These are phyloP conservation scores for Alternaria solani DNA, from an alignment of 2,329 filamentous ascomycete species.

Conservation along the genomic window DNA sequence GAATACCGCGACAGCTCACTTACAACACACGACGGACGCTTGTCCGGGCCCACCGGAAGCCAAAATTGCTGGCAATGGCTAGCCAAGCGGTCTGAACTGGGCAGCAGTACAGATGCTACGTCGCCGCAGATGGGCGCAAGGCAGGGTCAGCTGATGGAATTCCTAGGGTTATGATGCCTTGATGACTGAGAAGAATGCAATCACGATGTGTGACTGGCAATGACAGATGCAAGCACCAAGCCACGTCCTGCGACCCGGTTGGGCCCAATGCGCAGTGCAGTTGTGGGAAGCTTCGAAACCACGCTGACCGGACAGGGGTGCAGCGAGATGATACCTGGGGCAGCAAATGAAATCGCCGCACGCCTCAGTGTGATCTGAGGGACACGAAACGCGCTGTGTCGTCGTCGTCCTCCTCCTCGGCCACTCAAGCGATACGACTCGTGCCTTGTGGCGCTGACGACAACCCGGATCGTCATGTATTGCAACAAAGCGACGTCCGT, in stretches of 20 bases:
- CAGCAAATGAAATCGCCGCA: constrained; percentile 43
- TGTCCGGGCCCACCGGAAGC: constrained; percentile 29
- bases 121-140: constrained; percentile 32
- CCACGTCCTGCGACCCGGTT: constrained; percentile 34
- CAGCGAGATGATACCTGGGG: constrained; percentile 32
- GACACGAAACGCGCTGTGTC: constrained; percentile 41
- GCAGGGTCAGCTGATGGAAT: constrained; percentile 41
- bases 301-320: constrained; percentile 35
- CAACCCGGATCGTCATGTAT: constrained; percentile 31
- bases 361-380: constrained; percentile 20
- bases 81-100: constrained; percentile 14
- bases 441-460: constrained; percentile 62
- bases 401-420: constrained; percentile 33
- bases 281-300: constrained; percentile 28
- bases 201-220: constrained; percentile 21
- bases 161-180: constrained; percentile 20
- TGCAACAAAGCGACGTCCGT: constrained; percentile 28
- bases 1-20: constrained; percentile 35
- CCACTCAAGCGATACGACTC: constrained; percentile 71
- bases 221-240: constrained; percentile 20
- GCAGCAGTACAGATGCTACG: constrained; percentile 30
- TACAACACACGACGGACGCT: constrained; percentile 40
- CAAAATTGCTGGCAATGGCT: constrained; percentile 12
- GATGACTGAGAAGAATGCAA: constrained; percentile 30
- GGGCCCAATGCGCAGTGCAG: constrained; percentile 30